Base-by-base conservation (phyloP, 345 rosid species). In the Orychophragmus violaceus region DNA sequence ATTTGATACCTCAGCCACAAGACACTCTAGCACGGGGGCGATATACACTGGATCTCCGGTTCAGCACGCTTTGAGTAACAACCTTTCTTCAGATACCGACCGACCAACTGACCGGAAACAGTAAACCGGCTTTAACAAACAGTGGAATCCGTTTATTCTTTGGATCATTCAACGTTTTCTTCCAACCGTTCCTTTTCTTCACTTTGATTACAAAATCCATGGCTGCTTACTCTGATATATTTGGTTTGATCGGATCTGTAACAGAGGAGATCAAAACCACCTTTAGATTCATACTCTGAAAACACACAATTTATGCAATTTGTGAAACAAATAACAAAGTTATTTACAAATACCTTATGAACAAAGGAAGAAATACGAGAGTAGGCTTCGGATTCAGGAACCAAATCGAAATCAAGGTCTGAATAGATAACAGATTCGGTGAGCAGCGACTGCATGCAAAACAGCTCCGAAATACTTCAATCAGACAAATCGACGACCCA, bases 81-180 rank as follows among this genome's bases (percentile, higher is more conserved):
- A 3, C 96, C 93, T 62, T 85, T 83, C 82, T 87, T 89, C 49
- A 89, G 75, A 65, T 83, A 89, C 27, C 93, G 81, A 8, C 90
- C 96, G 78, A 85, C 30, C 96, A 76, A 44, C 96, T 90, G 33
- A 89, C 96, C 0, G 96, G 93, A 17, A 89, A 89, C 78, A 87
- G 96, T 8, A 87, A 73, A 13, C 93, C 93, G 25, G 93, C 85
- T 73, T 79, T 87, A 8, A 83, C 84, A 3, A 91, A 87, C 6
- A 91, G 85, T 1, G 96, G 81, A n/a, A 87, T 87, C 2, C 90
- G 81, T 70, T 89, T 89, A 83, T 87, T 83, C 80, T 87, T 89
- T 0, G 87, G 93, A 37, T 89, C 91, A 19, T n/a, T n/a, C 87
- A 91, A 10, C 83, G 82, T 74, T 75, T 85, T 81, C 96, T 78